These are phyloP conservation scores for Lepidium sativum DNA, from an alignment of 345 rosid species.

Conservation along the genomic window DNA sequence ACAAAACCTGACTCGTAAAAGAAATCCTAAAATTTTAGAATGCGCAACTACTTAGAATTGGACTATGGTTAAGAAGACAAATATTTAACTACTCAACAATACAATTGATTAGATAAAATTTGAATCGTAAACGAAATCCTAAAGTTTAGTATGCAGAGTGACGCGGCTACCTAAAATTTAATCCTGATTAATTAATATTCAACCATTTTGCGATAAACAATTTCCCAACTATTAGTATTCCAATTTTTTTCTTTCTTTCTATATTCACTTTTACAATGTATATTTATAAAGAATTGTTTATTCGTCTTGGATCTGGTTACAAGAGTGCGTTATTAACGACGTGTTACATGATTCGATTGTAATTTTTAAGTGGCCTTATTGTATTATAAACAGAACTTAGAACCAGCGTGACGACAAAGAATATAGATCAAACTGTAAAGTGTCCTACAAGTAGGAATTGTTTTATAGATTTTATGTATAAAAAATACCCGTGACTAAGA, in stretches of 20 bases:
- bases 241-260: too few species aligned
- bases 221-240: too few species aligned
- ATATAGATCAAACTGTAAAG: conserved; percentile 7
- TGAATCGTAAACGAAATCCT: too few species aligned
- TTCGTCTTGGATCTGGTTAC: conserved; percentile 17
- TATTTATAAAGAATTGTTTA: neutral
- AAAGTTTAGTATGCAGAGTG: too few species aligned
- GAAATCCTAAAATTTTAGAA: neutral
- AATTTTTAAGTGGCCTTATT: neutral
- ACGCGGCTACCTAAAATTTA: too few species aligned
- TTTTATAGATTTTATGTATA: neutral
- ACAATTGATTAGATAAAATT: too few species aligned
- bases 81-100: too few species aligned
- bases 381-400: neutral
- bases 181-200: too few species aligned
- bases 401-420: conserved; percentile 13
- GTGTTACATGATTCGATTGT: neutral
- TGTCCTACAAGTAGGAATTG: conserved; percentile 7
- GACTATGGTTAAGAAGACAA: too few species aligned
- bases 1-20: neutral
- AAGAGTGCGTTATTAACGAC: neutral
- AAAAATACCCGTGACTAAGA: conserved; percentile 1
- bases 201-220: too few species aligned
- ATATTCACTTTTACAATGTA: neutral
- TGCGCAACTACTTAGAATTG: too few species aligned